phyloP scores from a whole-genome alignment of 306 rosid species.

The Arachis stenosperma region DNA sequence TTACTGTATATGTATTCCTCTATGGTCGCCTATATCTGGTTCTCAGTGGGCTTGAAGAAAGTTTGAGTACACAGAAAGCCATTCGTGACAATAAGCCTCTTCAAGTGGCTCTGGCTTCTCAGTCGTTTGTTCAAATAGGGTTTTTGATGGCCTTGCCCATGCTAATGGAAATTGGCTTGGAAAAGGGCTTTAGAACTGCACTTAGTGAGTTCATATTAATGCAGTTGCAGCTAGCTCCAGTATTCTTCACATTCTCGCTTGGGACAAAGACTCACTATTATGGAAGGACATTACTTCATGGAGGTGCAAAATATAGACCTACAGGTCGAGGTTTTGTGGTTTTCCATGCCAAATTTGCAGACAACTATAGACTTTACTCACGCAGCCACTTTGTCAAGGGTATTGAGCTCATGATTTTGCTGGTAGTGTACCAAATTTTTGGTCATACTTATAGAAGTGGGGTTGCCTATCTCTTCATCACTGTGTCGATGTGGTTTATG shows the following conservation, averaged over 20 bases:
- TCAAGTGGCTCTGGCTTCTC: slow-evolving; percentile 98
- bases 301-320: slow-evolving; percentile 95
- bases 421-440: slow-evolving; percentile 86
- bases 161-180: slow-evolving; percentile 98
- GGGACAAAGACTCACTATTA: slow-evolving; percentile 97
- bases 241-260: slow-evolving; percentile 94
- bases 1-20: slow-evolving; percentile 89
- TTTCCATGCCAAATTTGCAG: slow-evolving; percentile 98
- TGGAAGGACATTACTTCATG: slow-evolving; percentile 97
- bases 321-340: slow-evolving; percentile 98
- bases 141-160: slow-evolving; percentile 95
- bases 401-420: slow-evolving; percentile 85
- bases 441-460: slow-evolving; percentile 77
- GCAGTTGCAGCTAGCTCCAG: slow-evolving; percentile 97
- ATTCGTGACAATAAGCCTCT: slow-evolving; percentile 94
- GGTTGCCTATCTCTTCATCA: slow-evolving; percentile 86
- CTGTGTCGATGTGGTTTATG: slow-evolving; percentile 96
- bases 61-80: slow-evolving; percentile 71
- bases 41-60: slow-evolving; percentile 96
- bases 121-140: slow-evolving; percentile 96
- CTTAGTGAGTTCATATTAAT: slow-evolving; percentile 90
- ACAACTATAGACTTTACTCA: slow-evolving; percentile 93
- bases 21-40: slow-evolving; percentile 98
- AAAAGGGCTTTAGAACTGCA: slow-evolving; percentile 96
- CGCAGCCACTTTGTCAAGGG: slow-evolving; percentile 99